Conservation (phyloP, 768 basidiomycete genomes). For the Crassisporium funariophilum region DNA sequence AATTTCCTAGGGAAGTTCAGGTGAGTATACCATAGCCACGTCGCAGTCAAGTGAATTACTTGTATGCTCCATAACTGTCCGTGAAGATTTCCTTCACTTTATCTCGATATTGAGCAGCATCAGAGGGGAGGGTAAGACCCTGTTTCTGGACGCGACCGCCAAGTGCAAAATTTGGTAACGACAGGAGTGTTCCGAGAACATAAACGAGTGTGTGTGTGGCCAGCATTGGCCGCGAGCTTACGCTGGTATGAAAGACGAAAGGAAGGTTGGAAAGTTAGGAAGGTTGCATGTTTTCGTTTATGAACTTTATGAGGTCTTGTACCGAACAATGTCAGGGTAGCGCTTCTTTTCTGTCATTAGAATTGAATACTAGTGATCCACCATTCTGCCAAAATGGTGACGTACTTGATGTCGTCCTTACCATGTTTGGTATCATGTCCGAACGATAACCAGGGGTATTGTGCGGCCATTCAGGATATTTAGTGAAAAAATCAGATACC, state of each 20-base stretch:
- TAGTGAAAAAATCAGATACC: too few species aligned
- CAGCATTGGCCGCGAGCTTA: slow-evolving; percentile 14
- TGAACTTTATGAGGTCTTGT: too few species aligned
- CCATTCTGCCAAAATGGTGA: too few species aligned
- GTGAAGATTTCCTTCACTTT: slow-evolving; percentile 52
- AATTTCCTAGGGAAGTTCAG: slow-evolving; percentile 37
- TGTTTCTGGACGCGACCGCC: slow-evolving; percentile 48
- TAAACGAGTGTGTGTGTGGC: slow-evolving; percentile 24
- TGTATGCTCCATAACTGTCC: slow-evolving; percentile 58
- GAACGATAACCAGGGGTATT: too few species aligned
- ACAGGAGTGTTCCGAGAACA: slow-evolving; percentile 26
- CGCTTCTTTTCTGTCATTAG: too few species aligned
- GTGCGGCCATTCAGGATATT: too few species aligned
- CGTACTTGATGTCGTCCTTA: too few species aligned
- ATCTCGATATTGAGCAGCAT: slow-evolving; percentile 36
- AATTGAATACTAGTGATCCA: too few species aligned
- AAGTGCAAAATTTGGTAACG: slow-evolving; percentile 22
- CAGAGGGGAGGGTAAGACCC: slow-evolving; percentile 43
- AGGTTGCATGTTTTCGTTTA: background rate
- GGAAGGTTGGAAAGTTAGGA: background rate
- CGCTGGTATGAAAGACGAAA: slow-evolving; percentile 2
- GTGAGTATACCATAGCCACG: background rate
- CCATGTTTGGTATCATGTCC: too few species aligned
- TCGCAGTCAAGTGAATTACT: slow-evolving; percentile 31
- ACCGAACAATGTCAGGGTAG: too few species aligned